These are phyloP conservation scores for Hymenochaete sp. DNA, from an alignment of 1,284 basidiomycete genomes.

Conservation along the genomic window DNA sequence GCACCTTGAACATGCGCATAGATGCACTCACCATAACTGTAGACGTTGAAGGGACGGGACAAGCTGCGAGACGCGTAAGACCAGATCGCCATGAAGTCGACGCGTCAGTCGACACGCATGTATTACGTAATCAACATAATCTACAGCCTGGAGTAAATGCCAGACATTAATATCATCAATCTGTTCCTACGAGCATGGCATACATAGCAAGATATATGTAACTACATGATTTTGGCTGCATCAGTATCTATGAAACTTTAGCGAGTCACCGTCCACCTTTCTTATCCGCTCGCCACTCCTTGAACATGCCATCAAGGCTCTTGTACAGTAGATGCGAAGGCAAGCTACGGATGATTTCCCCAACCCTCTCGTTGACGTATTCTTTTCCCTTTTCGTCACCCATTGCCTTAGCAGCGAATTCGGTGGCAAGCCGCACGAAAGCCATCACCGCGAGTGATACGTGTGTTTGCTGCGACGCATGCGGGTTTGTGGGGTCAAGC, in stretches of 20 bases:
- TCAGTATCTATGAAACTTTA: not conserved
- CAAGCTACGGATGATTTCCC: conserved; percentile 81
- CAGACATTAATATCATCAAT: not conserved
- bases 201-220: not conserved
- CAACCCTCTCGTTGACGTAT: conserved; percentile 71
- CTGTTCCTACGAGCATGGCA: not conserved
- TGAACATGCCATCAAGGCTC: conserved; percentile 87
- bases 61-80: conserved; percentile 16
- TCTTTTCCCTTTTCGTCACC: conserved; percentile 55
- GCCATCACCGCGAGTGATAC: conserved; percentile 87
- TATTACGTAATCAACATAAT: not conserved
- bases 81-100: too few relatives aligned
- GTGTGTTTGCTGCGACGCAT: conserved; percentile 84
- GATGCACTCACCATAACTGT: conserved; percentile 8
- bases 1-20: not conserved
- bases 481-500: conserved; percentile 64
- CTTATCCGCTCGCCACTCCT: conserved; percentile 80
- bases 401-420: conserved; percentile 65
- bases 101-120: too few relatives aligned
- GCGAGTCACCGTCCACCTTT: conserved; percentile 36
- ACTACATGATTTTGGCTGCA: not conserved
- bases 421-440: conserved; percentile 75
- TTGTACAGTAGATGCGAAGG: conserved; percentile 81
- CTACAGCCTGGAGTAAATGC: not conserved
- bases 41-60: conserved; percentile 6